Percentiles rank a stretch among this genome's conserved stretches.
Conservation (phyloP, 2,329 filamentous ascomycete species). For the Oidium heveae region DNA sequence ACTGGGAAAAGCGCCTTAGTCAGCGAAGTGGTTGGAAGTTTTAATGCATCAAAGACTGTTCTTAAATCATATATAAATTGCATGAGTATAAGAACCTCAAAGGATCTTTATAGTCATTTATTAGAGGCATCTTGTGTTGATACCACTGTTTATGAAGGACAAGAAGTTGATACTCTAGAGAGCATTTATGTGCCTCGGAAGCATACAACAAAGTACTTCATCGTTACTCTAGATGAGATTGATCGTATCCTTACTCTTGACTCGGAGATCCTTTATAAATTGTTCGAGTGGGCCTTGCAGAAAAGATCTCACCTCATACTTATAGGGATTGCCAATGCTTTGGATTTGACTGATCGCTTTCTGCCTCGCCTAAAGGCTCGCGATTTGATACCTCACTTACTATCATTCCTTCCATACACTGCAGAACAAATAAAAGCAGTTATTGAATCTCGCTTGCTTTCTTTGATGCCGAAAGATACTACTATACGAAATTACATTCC, state of each 20-base stretch:
- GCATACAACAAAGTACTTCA: conserved; percentile 31
- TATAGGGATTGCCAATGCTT: conserved; percentile 82
- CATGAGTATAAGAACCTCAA: conserved; percentile 80
- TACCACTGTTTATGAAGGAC: conserved; percentile 32
- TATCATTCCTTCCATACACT: conserved; percentile 84
- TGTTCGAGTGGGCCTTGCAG: conserved; percentile 93
- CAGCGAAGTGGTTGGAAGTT: conserved; percentile 43
- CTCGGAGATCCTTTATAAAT: conserved; percentile 63
- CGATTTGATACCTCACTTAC: conserved; percentile 67
- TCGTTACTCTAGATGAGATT: conserved; percentile 87
- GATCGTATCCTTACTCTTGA: conserved; percentile 81
- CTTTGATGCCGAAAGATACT: conserved; percentile 34
- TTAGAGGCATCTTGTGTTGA: conserved; percentile 40
- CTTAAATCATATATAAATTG: conserved; percentile 74
- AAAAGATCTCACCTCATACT: conserved; percentile 56
- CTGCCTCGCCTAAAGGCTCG: conserved; percentile 79
- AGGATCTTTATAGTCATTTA: conserved; percentile 61
- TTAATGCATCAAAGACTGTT: conserved; percentile 25
- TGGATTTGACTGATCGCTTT: conserved; percentile 88
- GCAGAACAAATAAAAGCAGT: conserved; percentile 69
- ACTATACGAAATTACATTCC: conserved; percentile 38
- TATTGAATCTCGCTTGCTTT: conserved; percentile 59
- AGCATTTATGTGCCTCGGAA: conserved; percentile 43
- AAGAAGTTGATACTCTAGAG: conserved; percentile 42
- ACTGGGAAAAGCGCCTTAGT: conserved; percentile 95